Percentiles rank a stretch among this genome's conserved stretches.
Evolutionary conservation across 2,329 filamentous ascomycete species (phyloP).

Genomic region (Biscogniauxia marginata): DNA sequence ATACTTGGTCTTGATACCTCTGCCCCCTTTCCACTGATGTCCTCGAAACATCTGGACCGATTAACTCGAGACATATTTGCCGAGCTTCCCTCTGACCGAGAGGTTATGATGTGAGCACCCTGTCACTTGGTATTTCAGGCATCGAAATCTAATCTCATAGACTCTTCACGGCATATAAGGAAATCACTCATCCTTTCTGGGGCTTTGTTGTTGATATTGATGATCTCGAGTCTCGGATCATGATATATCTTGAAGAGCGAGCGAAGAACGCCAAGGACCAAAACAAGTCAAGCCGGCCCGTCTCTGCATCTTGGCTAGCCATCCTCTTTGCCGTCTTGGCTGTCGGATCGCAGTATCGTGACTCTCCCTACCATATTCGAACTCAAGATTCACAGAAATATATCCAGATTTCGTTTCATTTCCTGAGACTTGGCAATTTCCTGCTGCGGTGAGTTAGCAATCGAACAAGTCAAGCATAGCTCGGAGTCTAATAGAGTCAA

Average conservation of each 20-base stretch:
- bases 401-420: slow-evolving; percentile 64
- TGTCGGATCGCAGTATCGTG: slow-evolving; percentile 65
- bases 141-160: slow-evolving; percentile 34
- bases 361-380: slow-evolving; percentile 61
- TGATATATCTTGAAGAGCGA: slow-evolving; percentile 64
- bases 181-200: slow-evolving; percentile 67
- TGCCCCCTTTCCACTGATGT: slow-evolving; percentile 67
- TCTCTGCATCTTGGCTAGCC: slow-evolving; percentile 65
- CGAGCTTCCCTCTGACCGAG: slow-evolving; percentile 62
- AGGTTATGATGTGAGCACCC: slow-evolving; percentile 62
- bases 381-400: slow-evolving; percentile 60
- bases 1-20: slow-evolving; percentile 66
- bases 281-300: slow-evolving; percentile 46
- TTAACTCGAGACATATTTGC: slow-evolving; percentile 60
- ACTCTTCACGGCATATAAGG: slow-evolving; percentile 64
- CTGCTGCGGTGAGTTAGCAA: slow-evolving; percentile 48
- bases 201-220: slow-evolving; percentile 66
- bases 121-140: background rate
- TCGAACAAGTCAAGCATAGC: background rate
- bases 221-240: slow-evolving; percentile 62
- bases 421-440: slow-evolving; percentile 62
- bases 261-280: slow-evolving; percentile 52
- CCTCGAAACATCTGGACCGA: slow-evolving; percentile 57
- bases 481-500: slow-evolving; percentile 5
- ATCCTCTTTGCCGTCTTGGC: slow-evolving; percentile 65